Percentiles rank a stretch among this genome's conserved stretches.
These are phyloP conservation scores for Mortierella sp. DNA, from an alignment of 371 early-diverging fungal species.

Conservation along the genomic window DNA sequence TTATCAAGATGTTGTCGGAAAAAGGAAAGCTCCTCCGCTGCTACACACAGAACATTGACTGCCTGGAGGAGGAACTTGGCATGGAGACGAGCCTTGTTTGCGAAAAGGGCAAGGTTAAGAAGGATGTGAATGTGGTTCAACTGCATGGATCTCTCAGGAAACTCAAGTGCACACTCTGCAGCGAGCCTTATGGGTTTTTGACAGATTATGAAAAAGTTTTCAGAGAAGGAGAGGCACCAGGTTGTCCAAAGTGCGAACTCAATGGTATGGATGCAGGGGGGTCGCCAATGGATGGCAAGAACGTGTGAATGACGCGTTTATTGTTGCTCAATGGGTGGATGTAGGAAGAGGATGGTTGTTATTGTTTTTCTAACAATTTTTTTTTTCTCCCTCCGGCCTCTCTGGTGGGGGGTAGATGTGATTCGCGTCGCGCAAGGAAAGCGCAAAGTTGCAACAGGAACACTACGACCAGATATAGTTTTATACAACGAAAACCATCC, in stretches of 20 bases:
- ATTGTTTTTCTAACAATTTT: too few relatives aligned
- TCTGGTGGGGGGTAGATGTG: slow-evolving; percentile 34
- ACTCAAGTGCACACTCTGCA: slow-evolving; percentile 88
- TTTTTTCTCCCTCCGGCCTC: too few relatives aligned
- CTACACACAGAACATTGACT: slow-evolving; percentile 98
- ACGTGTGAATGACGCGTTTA: too few relatives aligned
- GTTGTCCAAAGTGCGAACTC: slow-evolving; percentile 82
- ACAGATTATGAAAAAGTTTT: slow-evolving; percentile 64
- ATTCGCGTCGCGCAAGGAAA: slow-evolving; percentile 76
- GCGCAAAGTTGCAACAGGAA: slow-evolving; percentile 82
- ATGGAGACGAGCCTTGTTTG: slow-evolving; percentile 56
- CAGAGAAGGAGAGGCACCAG: slow-evolving; percentile 75
- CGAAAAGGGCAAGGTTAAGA: slow-evolving; percentile 48
- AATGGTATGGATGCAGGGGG: slow-evolving; percentile 34
- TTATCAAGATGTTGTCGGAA: slow-evolving; percentile 80
- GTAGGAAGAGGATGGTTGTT: too few relatives aligned
- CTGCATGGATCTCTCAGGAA: slow-evolving; percentile 92
- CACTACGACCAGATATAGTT: slow-evolving; percentile 94
- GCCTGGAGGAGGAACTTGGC: slow-evolving; percentile 82
- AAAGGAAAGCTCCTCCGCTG: slow-evolving; percentile 83
- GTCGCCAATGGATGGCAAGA: too few relatives aligned
- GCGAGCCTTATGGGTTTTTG: slow-evolving; percentile 69
- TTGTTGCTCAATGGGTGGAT: too few relatives aligned
- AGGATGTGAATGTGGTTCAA: slow-evolving; percentile 76
- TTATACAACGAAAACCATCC: slow-evolving; percentile 98